Evolutionary conservation across 2,329 filamentous ascomycete species (phyloP).

Genomic region (Apiospora aurea): DNA sequence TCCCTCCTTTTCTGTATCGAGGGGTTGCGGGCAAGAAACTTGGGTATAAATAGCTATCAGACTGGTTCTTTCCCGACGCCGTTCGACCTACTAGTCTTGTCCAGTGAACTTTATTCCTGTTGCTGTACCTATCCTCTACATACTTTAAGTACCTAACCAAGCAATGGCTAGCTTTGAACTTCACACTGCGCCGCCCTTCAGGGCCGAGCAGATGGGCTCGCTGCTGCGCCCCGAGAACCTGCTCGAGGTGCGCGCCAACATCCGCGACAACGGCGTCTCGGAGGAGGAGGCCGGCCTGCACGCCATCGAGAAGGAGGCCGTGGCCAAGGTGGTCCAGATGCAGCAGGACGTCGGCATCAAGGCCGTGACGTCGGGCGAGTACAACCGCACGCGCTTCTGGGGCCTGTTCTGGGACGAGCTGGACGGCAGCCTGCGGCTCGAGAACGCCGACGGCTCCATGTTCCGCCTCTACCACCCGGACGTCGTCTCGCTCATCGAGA

Average conservation of each 20-base stretch:
- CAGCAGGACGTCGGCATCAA: constrained; percentile 73
- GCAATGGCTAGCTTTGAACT: constrained; percentile 21
- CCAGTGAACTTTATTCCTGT: background rate
- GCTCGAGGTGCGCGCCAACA: constrained; percentile 64
- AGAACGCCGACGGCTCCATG: constrained; percentile 58
- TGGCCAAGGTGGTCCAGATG: constrained; percentile 71
- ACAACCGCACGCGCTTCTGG: constrained; percentile 61
- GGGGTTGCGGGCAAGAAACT: background rate
- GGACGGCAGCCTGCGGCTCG: constrained; percentile 54
- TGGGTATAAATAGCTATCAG: background rate
- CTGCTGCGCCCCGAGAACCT: constrained; percentile 73
- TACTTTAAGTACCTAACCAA: background rate
- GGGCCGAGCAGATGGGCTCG: constrained; percentile 79
- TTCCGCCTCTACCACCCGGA: constrained; percentile 64
- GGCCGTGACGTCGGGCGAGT: constrained; percentile 76
- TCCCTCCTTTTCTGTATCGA: background rate
- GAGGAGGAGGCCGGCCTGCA: constrained; percentile 61
- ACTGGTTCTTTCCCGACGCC: background rate
- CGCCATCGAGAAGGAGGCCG: constrained; percentile 68
- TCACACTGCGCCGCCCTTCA: constrained; percentile 61
- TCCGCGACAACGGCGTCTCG: constrained; percentile 63
- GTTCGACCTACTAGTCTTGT: background rate
- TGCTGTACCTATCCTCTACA: background rate
- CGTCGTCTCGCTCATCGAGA: constrained; percentile 60
- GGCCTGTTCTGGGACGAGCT: constrained; percentile 62